phyloP scores from a whole-genome alignment of 495 filamentous ascomycete species.

The Letharia columbiana region DNA sequence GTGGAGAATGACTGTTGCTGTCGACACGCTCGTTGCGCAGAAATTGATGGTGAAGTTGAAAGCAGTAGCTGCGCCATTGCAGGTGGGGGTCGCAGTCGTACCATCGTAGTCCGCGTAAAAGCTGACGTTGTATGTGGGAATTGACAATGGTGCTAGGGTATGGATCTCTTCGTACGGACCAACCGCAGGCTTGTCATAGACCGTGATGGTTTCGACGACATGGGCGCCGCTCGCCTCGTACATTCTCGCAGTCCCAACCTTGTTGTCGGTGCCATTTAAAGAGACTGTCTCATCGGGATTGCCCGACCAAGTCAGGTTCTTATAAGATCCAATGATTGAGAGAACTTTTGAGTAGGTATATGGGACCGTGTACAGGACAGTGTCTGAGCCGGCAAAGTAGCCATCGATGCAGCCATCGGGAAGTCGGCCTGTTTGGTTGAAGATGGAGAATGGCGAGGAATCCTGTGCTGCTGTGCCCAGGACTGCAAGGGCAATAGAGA shows the following conservation, averaged over 20 bases:
- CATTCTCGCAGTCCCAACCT: conserved; percentile 23
- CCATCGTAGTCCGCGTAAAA: conserved; percentile 21
- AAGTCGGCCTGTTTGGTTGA: conserved; percentile 11
- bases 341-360: conserved; percentile 28
- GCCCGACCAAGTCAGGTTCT: conserved; percentile 29
- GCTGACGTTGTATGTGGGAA: conserved; percentile 20
- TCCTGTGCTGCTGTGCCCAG: conserved; percentile 5
- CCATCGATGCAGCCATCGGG: conserved; percentile 19
- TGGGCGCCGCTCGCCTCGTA: conserved; percentile 22
- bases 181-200: conserved; percentile 24
- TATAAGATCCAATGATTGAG: conserved; percentile 26
- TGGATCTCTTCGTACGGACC: conserved; percentile 24
- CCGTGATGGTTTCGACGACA: conserved; percentile 27
- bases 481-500: background rate
- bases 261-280: conserved; percentile 27
- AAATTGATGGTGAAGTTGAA: conserved; percentile 25
- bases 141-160: conserved; percentile 18
- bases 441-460: conserved; percentile 9
- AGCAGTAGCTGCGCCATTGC: conserved; percentile 20
- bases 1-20: conserved; percentile 7
- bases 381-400: conserved; percentile 23
- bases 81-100: conserved; percentile 20
- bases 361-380: conserved; percentile 24
- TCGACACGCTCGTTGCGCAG: conserved; percentile 13
- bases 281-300: conserved; percentile 12